A percentile compares a stretch with the other conserved stretches of the same genome.
Conservation (phyloP, 371 early-diverging fungal genomes). For the Basidiobolus meristosporus region DNA sequence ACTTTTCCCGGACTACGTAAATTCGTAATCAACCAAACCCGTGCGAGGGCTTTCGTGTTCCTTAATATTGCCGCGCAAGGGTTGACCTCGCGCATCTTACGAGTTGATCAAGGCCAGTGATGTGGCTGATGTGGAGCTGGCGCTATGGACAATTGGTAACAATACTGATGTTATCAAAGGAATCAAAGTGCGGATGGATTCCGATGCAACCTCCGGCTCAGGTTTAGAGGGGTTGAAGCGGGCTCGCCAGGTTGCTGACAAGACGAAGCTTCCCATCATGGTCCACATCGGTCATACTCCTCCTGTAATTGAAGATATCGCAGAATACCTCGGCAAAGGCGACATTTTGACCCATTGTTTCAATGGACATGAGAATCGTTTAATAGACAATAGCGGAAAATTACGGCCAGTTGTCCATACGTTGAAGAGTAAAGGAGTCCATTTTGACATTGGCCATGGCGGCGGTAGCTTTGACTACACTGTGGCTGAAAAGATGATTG, state of each 20-base stretch:
- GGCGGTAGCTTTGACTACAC: conserved; percentile 7
- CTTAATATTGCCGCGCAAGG: conserved; percentile 6
- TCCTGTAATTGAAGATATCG: conserved; percentile 6
- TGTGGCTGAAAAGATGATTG: conserved; percentile 5
- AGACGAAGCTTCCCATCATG: conserved; percentile 7
- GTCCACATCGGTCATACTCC: conserved; percentile 8
- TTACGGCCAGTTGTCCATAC: conserved; percentile 3
- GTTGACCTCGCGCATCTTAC: conserved; percentile 5
- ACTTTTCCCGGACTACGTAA: conserved; percentile 6
- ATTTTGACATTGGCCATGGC: conserved; percentile 9
- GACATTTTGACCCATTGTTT: conserved; percentile 9
- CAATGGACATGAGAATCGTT: conserved; percentile 5
- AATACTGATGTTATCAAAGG: conserved; percentile 7
- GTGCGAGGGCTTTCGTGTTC: conserved; percentile 5
- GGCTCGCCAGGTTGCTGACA: conserved; percentile 7
- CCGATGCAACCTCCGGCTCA: conserved; percentile 4
- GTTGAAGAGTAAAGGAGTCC: conserved; percentile 5
- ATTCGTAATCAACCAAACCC: conserved; percentile 3
- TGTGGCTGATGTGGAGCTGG: conserved; percentile 5
- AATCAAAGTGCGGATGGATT: conserved; percentile 9
- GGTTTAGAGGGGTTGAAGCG: conserved; percentile 5
- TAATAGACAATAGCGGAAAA: conserved; percentile 3
- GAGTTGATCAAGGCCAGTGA: conserved; percentile 4
- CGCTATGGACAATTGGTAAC: conserved; percentile 3
- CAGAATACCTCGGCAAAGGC: conserved; percentile 4